Base-by-base conservation (phyloP, 2,329 filamentous ascomycete species). In the Epichloe glyceriae region DNA sequence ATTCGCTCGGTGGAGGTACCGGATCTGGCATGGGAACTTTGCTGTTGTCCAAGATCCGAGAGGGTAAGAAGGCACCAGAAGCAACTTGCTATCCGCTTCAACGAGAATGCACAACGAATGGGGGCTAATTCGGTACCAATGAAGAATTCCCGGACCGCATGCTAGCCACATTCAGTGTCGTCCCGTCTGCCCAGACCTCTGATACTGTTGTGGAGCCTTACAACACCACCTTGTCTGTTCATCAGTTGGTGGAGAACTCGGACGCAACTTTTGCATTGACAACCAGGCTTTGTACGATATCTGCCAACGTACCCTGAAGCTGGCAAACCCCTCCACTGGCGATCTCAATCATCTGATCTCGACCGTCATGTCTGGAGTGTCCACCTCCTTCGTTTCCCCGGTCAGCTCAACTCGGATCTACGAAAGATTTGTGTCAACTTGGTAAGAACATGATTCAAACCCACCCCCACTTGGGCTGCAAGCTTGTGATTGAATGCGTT, bases 181-280 rank as follows among this genome's bases (percentile, higher is more conserved):
- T 97, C 56, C 93, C 91, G 65, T 97, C 91, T 46, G 91, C 93
- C 70, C 97, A 97, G 85, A 91, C 97, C 66, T 97, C 93, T 55
- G 93, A 98, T 72, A 98, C 93, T 67, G 93, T 98, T 65, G 93
- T 98, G 65, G 93, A 98, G 82, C 93, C 93, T 62, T 98, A 98
- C 83, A 98, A 98, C 77, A 93, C 93, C 67, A 98, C 93, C 56
- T 87, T 98, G 65, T 97, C 93, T 65, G 82, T 98, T 62, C 93
- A 98, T 77, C 93, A 98, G 81, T 81, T 98, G 63, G 93, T 98
- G 63, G 93, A 98, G 82, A 96, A 98, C 85, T 97, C 93, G 47
- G 93, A 98, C 70, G 89, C 93, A 85, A 98, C 93, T 98, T 96
- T 84, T 98, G 93, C 78, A 98, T 98, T 73, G 93, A 98, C 73